Percentiles rank a stretch among this genome's conserved stretches.
phyloP scores from a whole-genome alignment of 2,329 filamentous ascomycete species.

The Sclerotinia sclerotiorum region DNA sequence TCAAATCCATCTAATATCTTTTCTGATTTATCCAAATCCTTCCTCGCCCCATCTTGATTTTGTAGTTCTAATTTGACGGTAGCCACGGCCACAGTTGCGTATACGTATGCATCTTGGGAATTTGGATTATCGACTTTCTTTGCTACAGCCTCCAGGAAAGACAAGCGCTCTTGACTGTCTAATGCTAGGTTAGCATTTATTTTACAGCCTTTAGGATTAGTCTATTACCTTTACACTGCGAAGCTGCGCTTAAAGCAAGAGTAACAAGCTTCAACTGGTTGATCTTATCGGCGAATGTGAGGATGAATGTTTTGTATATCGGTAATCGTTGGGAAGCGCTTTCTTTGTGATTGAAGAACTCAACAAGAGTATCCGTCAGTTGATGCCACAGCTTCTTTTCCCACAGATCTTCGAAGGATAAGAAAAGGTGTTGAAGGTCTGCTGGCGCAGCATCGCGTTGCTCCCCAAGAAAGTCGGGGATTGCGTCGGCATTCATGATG shows the following conservation, averaged over 20 bases:
- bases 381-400: constrained; percentile 99
- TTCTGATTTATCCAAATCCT: constrained; percentile 84
- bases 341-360: constrained; percentile 80
- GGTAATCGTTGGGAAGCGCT: constrained; percentile 82
- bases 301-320: constrained; percentile 92
- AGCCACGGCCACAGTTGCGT: constrained; percentile 87
- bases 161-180: constrained; percentile 85
- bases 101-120: constrained; percentile 94
- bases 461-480: constrained; percentile 87
- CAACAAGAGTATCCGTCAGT: constrained; percentile 82
- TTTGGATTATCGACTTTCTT: constrained; percentile 88
- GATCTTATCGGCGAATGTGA: constrained; percentile 97
- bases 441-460: constrained; percentile 86
- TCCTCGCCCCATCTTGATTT: constrained; percentile 78
- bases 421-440: constrained; percentile 81
- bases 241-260: constrained; percentile 81
- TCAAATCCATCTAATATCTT: constrained; percentile 88
- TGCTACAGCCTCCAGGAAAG: constrained; percentile 79
- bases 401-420: constrained; percentile 95
- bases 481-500: constrained; percentile 79
- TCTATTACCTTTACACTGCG: constrained; percentile 71
- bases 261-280: constrained; percentile 97
- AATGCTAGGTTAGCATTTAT: constrained; percentile 27
- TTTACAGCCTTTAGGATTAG: not conserved
- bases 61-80: constrained; percentile 79